Conservation (phyloP, 106 monocot genomes). For the Dendrobium officinale region DNA sequence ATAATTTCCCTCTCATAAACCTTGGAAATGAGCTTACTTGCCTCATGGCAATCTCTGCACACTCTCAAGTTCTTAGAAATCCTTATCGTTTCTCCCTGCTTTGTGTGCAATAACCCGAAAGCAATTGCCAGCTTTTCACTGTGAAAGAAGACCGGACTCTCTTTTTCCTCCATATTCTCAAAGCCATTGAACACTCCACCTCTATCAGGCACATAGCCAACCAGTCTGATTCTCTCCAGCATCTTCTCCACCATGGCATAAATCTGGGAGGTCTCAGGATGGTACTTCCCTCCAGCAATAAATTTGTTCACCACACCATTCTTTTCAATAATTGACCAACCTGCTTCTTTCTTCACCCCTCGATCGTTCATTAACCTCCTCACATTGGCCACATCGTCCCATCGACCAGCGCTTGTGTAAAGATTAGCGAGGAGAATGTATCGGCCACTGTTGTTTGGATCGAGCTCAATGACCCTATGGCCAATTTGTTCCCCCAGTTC, state of each 20-base stretch:
- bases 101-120: conserved; percentile 51
- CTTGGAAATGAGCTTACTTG: conserved; percentile 54
- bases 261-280: conserved; percentile 40
- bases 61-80: conserved; percentile 78
- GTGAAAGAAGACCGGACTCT: conserved; percentile 45
- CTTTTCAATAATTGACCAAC: conserved; percentile 58
- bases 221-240: conserved; percentile 36
- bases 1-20: conserved; percentile 51
- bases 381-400: conserved; percentile 58
- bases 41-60: conserved; percentile 70
- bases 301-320: conserved; percentile 53
- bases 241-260: conserved; percentile 56
- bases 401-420: conserved; percentile 45
- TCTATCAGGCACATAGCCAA: conserved; percentile 45
- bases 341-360: conserved; percentile 71
- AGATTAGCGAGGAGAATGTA: conserved; percentile 73
- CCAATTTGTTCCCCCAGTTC: conserved; percentile 61
- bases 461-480: conserved; percentile 43
- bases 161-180: conserved; percentile 43
- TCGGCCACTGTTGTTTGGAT: conserved; percentile 55
- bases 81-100: conserved; percentile 41
- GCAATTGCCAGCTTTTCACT: conserved; percentile 89
- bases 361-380: conserved; percentile 65
- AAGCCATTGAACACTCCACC: conserved; percentile 36
- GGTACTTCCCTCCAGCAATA: conserved; percentile 45